Evolutionary conservation across 192 early-diverging fungal species (phyloP).

Genomic region (Linnemannia elongata): DNA sequence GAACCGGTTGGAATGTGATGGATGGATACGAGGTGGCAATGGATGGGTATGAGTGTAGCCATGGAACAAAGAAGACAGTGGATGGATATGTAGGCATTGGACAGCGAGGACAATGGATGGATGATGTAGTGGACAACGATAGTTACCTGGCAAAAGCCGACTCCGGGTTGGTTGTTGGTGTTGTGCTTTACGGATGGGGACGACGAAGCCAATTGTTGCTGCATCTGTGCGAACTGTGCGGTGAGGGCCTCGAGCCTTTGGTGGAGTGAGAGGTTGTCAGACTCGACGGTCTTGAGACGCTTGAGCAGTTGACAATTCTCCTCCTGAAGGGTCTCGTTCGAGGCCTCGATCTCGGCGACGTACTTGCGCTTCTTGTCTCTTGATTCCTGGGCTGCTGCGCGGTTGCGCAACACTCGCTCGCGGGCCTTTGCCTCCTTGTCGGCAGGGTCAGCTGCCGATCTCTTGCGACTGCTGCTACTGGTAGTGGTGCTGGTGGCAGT

Average conservation of each 20-base stretch:
- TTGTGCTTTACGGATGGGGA: conserved; percentile 15
- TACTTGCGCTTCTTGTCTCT: conserved; percentile 82
- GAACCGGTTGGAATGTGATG: background rate
- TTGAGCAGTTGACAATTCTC: conserved; percentile 65
- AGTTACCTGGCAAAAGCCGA: conserved; percentile 58
- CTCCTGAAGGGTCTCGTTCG: conserved; percentile 63
- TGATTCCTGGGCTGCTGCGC: conserved; percentile 82
- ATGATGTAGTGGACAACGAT: background rate
- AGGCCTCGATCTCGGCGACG: conserved; percentile 67
- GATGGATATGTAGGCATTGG: too few relatives aligned
- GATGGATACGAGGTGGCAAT: too few relatives aligned
- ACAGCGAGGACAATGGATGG: conserved; percentile 2
- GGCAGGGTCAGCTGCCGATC: conserved; percentile 24
- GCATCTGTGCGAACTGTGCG: conserved; percentile 58
- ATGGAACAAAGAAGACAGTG: background rate
- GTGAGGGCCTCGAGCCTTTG: conserved; percentile 50
- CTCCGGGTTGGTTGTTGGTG: conserved; percentile 43
- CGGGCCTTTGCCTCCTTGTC: conserved; percentile 56
- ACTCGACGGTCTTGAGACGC: conserved; percentile 64
- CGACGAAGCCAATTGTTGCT: conserved; percentile 52
- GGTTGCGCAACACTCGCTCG: conserved; percentile 74
- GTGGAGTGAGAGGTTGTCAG: conserved; percentile 58
- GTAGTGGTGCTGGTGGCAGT: background rate
- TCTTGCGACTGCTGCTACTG: conserved; percentile 18
- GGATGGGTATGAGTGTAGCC: too few relatives aligned